Base-by-base conservation (phyloP, 768 basidiomycete species). In the Leucogyrophana mollusca region DNA sequence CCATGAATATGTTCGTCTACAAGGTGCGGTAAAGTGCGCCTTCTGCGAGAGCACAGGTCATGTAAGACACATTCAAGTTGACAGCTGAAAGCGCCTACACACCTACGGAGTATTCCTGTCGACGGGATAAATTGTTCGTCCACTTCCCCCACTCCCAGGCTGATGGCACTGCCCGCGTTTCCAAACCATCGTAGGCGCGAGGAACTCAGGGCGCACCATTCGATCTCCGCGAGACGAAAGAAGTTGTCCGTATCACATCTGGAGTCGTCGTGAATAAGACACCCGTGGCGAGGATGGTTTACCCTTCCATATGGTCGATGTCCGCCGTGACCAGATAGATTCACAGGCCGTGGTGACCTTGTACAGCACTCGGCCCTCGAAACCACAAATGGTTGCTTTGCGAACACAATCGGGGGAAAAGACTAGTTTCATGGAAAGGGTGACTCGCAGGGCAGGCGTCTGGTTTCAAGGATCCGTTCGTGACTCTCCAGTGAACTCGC, bases 271-370 rank as follows among this genome's bases (percentile, higher is more conserved):
- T 6, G n/a, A n/a, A n/a, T n/a, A n/a, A n/a, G n/a, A n/a, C n/a
- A n/a, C n/a, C n/a, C n/a, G n/a, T n/a, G n/a, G n/a, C n/a, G n/a
- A n/a, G n/a, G n/a, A n/a, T n/a, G n/a, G n/a, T n/a, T n/a, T n/a
- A n/a, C n/a, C 47, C 33, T 49, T 49, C 48, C 48, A 45, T 17
- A 49, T 24, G 4, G 48, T 49, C 11, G 43, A 44, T 16, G n/a
- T 45, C 25, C 48, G 42, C 23, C 30, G 47, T 13, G 48, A 23
- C 42, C 37, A 25, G 6, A 49, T 13, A 9, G 36, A 43, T 21
- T 49, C 34, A 16, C 24, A 47, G 11, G 45, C 25, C 13, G 50
- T 47, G 16, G 40, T 39, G 37, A 51, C 36, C 30, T 47, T 47
- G 50, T 51, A 47, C 34, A 42, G 34, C 17, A 38, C 45, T 9